These are phyloP conservation scores for Clavispora vitiphila DNA, from an alignment of 805 yeast species.

Conservation along the genomic window DNA sequence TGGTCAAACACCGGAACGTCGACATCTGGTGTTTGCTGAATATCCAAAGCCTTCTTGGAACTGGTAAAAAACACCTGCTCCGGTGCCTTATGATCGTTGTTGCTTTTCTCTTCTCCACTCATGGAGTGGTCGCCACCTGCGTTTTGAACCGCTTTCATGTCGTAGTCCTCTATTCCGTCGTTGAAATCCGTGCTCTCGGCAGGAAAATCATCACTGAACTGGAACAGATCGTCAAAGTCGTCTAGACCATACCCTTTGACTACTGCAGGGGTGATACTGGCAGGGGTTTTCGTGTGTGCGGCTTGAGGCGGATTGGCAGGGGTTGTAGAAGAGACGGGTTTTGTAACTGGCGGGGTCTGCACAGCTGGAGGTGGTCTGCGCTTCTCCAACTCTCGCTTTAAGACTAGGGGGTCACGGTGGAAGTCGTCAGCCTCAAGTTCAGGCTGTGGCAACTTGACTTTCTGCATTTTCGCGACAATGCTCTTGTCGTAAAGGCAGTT, in stretches of 20 bases:
- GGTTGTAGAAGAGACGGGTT: not conserved
- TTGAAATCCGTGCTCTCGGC: conserved; percentile 16
- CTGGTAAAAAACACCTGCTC: conserved; percentile 16
- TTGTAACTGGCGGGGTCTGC: not conserved
- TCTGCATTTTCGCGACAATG: conserved; percentile 47
- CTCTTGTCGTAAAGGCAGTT: conserved; percentile 80
- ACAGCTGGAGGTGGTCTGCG: conserved; percentile 2
- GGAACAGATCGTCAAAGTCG: conserved; percentile 38
- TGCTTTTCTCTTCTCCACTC: not conserved
- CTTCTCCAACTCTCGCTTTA: conserved; percentile 23
- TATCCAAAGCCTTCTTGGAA: conserved; percentile 15
- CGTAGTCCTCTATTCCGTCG: conserved; percentile 22
- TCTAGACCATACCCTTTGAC: conserved; percentile 15
- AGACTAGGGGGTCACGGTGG: conserved; percentile 32
- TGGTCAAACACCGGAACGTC: conserved; percentile 54
- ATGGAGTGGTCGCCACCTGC: not conserved
- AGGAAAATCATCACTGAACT: conserved; percentile 35
- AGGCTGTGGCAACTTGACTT: conserved; percentile 28
- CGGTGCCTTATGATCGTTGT: conserved; percentile 5
- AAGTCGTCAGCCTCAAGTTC: conserved; percentile 30
- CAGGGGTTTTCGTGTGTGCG: not conserved
- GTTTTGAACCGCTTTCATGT: conserved; percentile 10
- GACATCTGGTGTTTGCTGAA: conserved; percentile 18
- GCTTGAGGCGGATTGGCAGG: not conserved
- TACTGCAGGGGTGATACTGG: conserved; percentile 4